Evolutionary conservation across 2,329 filamentous ascomycete genomes (phyloP).

Genomic region (Huntiella abstrusa): DNA sequence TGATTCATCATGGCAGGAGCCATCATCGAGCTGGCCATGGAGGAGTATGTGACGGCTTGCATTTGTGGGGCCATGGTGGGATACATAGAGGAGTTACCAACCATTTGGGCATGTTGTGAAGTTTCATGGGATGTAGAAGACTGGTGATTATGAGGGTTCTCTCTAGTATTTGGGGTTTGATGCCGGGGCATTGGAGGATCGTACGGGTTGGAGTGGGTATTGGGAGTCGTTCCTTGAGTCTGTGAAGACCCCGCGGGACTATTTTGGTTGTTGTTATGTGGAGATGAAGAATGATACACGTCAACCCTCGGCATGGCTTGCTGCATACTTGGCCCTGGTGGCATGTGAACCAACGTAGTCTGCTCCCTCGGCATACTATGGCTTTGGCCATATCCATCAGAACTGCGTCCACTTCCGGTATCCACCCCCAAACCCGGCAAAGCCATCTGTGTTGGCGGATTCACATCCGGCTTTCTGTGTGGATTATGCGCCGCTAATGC

Average conservation of each 20-base stretch:
- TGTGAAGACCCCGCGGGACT: background rate
- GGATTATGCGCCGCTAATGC: constrained; percentile 11
- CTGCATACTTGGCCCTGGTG: background rate
- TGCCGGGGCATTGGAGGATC: background rate
- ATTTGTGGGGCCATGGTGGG: too few species aligned
- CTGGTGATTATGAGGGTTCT: background rate
- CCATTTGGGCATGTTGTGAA: background rate
- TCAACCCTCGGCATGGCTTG: background rate
- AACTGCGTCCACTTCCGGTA: background rate
- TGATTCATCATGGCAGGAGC: background rate
- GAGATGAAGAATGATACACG: background rate
- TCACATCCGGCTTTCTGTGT: constrained; percentile 12
- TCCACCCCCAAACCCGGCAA: background rate
- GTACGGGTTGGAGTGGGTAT: background rate
- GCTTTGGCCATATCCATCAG: background rate
- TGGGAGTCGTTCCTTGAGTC: background rate
- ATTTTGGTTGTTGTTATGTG: background rate
- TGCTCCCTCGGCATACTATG: background rate
- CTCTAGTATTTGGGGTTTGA: background rate
- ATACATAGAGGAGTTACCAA: too few species aligned
- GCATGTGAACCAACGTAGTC: constrained; percentile 1
- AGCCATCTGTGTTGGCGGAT: background rate
- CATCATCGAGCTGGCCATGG: background rate
- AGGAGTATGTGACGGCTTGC: too few species aligned
- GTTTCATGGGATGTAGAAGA: background rate